Percentiles rank a stretch among this genome's conserved stretches.
Conservation (phyloP, 2,329 filamentous ascomycete genomes). For the Fusarium nodosum region DNA sequence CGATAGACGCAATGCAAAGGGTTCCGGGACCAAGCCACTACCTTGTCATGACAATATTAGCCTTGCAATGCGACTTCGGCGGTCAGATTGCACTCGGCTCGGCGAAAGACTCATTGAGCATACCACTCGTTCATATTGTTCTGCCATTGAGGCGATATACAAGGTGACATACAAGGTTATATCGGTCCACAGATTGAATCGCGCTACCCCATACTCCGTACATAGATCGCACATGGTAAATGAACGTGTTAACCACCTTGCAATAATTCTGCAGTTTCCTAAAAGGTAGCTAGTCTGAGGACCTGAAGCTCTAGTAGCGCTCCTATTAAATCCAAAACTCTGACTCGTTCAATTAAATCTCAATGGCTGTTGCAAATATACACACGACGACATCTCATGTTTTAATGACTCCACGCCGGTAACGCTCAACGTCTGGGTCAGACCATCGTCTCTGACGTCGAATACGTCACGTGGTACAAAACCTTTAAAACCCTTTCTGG, state of each 20-base stretch:
- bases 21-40: neutral
- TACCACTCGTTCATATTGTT: neutral
- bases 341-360: neutral
- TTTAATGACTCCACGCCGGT: slow-evolving; percentile 7
- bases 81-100: neutral
- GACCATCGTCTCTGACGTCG: slow-evolving; percentile 10
- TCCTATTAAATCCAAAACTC: neutral
- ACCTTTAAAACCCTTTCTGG: slow-evolving; percentile 10
- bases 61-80: slow-evolving; percentile 2
- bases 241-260: neutral
- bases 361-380: neutral
- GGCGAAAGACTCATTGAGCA: neutral
- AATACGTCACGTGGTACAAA: slow-evolving; percentile 15
- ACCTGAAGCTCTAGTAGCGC: neutral
- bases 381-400: neutral
- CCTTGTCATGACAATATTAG: neutral
- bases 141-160: neutral
- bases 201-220: neutral
- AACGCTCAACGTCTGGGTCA: neutral
- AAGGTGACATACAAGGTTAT: neutral
- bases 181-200: neutral
- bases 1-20: neutral
- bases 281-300: neutral
- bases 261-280: neutral
- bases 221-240: neutral